Base-by-base conservation (phyloP, 2,329 filamentous ascomycete species). In the Lecanoromycetidae sp. region DNA sequence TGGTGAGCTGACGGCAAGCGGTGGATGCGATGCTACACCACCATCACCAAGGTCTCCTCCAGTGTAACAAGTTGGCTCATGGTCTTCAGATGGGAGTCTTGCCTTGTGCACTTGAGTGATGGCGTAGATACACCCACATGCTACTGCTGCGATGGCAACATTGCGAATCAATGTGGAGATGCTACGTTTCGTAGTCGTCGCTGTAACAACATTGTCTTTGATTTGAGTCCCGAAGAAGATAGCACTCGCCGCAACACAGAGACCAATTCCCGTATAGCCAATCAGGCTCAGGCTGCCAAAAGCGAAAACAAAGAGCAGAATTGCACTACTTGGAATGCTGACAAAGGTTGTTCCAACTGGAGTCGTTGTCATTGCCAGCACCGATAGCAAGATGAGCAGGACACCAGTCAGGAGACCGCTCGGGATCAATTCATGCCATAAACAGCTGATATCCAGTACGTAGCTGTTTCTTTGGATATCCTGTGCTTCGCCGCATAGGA, bases 401-500 rank as follows among this genome's bases (percentile, higher is more conserved):
- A 33, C 13, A 5, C 35, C 45, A n/a, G 36, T 47, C 6, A 47
- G 26, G 26, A 37, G 29, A 32, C 42, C 42, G 7, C 36, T 46
- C 12, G 19, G 20, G 2, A 42, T 22, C n/a, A 50, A 25, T 1
- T 33, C 12, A 4, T 22, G 6, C 27, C 43, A 20, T 29, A 45
- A 13, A 6, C 15, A 36, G 19, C 17, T 15, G 3, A 44, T 41
- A 7, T 36, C 37, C 7, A 51, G 25, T 41, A 48, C 17, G 29
- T 42, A 53, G 10, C 47, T 52, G 9, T 52, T 41, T 15, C 22
- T 23, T 10, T 10, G 36, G 8, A 49, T 42, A 25, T 25, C 13
- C 60, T 58, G 36, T 57, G 53, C 30, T 47, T 7, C 68, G 84
- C 17, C 80, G 79, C 2, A 76, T 12, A 47, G 22, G n/a, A 46